Base-by-base conservation (phyloP, 2,329 filamentous ascomycete genomes). In the Graphiopsis chlorocephala region DNA sequence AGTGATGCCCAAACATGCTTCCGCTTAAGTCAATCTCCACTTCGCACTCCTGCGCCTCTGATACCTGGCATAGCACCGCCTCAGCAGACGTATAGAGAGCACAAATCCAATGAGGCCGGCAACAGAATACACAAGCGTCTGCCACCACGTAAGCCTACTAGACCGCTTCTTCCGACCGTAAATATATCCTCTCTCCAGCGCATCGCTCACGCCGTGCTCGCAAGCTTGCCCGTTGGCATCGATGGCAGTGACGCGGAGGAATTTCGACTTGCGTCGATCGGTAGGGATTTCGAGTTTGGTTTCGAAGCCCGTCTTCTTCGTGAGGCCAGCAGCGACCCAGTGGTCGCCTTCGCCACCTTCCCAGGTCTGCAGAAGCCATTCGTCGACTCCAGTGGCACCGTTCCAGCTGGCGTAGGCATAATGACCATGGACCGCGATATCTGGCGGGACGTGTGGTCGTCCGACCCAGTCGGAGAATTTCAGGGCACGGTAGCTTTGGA, bases 321-420 rank as follows among this genome's bases (percentile, higher is more conserved):
- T 28, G 3, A 66, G 28, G 1, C 65, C 47, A 14, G 72, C 63
- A 38, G 72, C 71, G 10, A 63, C 64, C 72, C 64, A 67, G 17
- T 50, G 28, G 7, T 58, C 45, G 23, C 20, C n/a, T 15, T 63
- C 62, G 23, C 58, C 47, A 7, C 55, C 61, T 6, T 48, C 53
- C 28, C 68, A 73, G 8, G 64, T 61, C 20, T 61, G 83, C 68
- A 86, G 82, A 3, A 79, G 72, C 85, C 85, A 83, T 3, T 70
- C 69, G 5, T 67, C 65, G 14, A 83, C 75, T 33, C 80, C 79
- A 0, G 81, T 83, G 0, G 80, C 80, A 4, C 81, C 81, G 65
- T 83, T 83, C 81, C 81, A 83, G 8, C 80, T 84, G 1, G 85
- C 83, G 71, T 84, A 86, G 1, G 80, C 67, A 6, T 72, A 64